Evolutionary conservation across 345 rosid species (phyloP).

Genomic region (Corymbia maculata): DNA sequence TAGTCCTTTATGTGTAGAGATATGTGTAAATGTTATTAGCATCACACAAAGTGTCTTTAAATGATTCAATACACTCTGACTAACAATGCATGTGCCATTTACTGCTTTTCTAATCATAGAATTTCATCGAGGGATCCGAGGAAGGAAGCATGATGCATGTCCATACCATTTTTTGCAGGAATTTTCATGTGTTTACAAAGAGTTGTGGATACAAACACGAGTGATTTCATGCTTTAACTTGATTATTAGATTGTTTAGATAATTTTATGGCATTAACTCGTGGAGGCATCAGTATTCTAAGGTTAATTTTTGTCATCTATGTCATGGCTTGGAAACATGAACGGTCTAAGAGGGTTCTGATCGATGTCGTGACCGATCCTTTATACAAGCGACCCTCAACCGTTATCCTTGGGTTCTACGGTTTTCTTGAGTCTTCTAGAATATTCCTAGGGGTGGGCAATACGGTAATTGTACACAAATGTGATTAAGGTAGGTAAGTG

Average conservation of each 20-base stretch:
- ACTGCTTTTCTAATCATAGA: neutral
- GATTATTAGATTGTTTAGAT: neutral
- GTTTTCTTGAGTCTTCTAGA: no score
- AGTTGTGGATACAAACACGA: neutral
- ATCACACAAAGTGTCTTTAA: neutral
- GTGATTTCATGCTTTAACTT: neutral
- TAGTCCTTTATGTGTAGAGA: neutral
- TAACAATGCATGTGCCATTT: neutral
- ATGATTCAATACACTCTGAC: neutral
- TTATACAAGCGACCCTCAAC: no score
- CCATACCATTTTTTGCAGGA: neutral
- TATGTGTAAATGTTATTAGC: neutral
- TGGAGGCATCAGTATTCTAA: neutral
- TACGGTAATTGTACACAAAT: no score
- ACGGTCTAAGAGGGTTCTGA: no score
- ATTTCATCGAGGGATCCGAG: neutral
- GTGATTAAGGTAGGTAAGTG: no score
- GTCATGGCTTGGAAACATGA: no score
- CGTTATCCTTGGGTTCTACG: no score
- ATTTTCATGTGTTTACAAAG: neutral
- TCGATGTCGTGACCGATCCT: no score
- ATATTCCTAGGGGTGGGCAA: no score
- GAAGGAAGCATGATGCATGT: neutral
- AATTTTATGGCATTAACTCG: neutral
- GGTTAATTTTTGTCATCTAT: neutral